Evolutionary conservation across 306 rosid genomes (phyloP).

Genomic region (Gillenia trifoliata): DNA sequence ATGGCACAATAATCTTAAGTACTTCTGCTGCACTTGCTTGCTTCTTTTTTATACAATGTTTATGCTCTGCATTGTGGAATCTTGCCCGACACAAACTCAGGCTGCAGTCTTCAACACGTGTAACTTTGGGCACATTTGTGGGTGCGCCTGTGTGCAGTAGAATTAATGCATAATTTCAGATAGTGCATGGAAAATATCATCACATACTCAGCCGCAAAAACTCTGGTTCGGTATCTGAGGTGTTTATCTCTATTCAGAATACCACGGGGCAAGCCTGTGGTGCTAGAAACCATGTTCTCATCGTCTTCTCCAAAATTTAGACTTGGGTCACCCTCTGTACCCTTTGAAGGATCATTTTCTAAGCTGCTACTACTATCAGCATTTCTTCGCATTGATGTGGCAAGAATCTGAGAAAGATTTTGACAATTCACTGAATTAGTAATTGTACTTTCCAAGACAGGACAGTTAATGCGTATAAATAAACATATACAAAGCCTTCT

Average conservation of each 20-base stretch:
- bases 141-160: background rate
- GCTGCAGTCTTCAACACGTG: background rate
- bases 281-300: slow-evolving; percentile 84
- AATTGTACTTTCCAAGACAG: background rate
- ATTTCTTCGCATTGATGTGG: slow-evolving; percentile 57
- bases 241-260: slow-evolving; percentile 68
- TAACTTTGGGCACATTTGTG: background rate
- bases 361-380: slow-evolving; percentile 34
- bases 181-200: slow-evolving; percentile 8
- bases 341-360: slow-evolving; percentile 46
- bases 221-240: slow-evolving; percentile 94
- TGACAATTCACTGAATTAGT: slow-evolving; percentile 16
- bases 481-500: background rate
- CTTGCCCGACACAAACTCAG: background rate
- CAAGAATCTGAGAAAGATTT: slow-evolving; percentile 67
- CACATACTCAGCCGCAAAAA: slow-evolving; percentile 97
- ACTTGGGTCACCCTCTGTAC: slow-evolving; percentile 52
- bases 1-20: background rate
- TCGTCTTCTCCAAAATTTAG: slow-evolving; percentile 58
- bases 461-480: background rate
- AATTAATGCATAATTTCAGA: background rate
- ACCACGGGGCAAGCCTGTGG: slow-evolving; percentile 33
- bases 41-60: background rate
- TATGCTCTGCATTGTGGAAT: background rate
- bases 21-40: background rate